Percentiles rank a stretch among this genome's conserved stretches.
phyloP scores from a whole-genome alignment of 441 rosid genomes.

The Populus hybrid region DNA sequence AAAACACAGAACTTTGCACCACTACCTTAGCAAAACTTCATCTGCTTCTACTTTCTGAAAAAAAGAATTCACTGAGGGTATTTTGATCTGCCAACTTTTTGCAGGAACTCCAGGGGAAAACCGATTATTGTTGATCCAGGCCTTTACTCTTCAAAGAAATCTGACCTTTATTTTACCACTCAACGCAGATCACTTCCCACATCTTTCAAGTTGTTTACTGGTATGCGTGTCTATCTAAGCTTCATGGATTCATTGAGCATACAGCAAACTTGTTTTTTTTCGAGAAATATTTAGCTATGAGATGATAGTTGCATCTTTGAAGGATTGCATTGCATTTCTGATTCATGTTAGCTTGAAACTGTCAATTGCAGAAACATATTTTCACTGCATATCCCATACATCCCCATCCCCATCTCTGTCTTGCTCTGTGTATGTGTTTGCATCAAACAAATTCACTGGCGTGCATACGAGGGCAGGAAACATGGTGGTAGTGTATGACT shows the following conservation, averaged over 20 bases:
- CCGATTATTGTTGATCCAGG: conserved; percentile 92
- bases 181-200: conserved; percentile 86
- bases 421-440: neutral
- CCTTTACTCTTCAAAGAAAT: conserved; percentile 79
- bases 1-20: conserved; percentile 2
- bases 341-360: neutral
- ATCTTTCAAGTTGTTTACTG: conserved; percentile 85
- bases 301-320: neutral
- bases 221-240: conserved; percentile 28
- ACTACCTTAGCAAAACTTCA: conserved; percentile 1
- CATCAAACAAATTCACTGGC: neutral
- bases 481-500: neutral
- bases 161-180: conserved; percentile 80
- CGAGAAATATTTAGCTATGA: neutral
- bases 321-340: neutral
- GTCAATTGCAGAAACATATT: neutral
- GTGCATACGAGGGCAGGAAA: neutral
- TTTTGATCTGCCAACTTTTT: conserved; percentile 12
- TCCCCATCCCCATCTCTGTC: neutral
- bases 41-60: neutral
- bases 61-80: neutral
- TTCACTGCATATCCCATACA: neutral
- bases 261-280: neutral
- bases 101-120: conserved; percentile 80
- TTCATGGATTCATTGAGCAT: conserved; percentile 1